Evolutionary conservation across 768 basidiomycete species (phyloP).

Genomic region (Trametes coccinea): DNA sequence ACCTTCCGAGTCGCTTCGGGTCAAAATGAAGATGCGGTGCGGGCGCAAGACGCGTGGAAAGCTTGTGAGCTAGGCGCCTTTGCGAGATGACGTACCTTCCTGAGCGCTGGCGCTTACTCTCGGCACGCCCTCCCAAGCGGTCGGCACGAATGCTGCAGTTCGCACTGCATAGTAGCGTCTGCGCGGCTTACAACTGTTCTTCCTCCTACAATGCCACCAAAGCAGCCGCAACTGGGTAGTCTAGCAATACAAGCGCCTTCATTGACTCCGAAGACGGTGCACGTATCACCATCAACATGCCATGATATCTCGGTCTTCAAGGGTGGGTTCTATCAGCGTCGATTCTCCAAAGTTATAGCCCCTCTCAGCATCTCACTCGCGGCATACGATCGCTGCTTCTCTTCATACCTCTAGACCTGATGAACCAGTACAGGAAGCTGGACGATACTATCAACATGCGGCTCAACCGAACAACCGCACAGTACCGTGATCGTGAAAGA

Average conservation of each 20-base stretch:
- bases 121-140: not conserved
- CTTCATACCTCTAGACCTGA: constrained; percentile 56
- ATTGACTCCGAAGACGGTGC: constrained; percentile 60
- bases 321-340: constrained; percentile 40
- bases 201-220: constrained; percentile 37
- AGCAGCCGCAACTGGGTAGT: constrained; percentile 59
- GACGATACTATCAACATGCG: constrained; percentile 83
- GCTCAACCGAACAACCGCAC: constrained; percentile 75
- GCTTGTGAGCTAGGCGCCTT: too few relatives aligned
- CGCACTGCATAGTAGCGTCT: too few relatives aligned
- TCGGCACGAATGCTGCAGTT: too few relatives aligned
- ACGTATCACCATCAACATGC: constrained; percentile 73
- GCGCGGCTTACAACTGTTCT: too few relatives aligned
- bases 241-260: constrained; percentile 68
- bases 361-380: not conserved
- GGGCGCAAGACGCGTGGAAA: too few relatives aligned
- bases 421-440: constrained; percentile 77
- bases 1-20: too few relatives aligned
- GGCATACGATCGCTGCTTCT: not conserved
- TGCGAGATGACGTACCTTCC: not conserved
- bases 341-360: not conserved
- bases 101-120: not conserved
- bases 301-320: constrained; percentile 78
- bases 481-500: constrained; percentile 72
- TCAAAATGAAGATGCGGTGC: too few relatives aligned